Base-by-base conservation (phyloP, 805 yeast species). In the Yamadazyma paraphyllophila region DNA sequence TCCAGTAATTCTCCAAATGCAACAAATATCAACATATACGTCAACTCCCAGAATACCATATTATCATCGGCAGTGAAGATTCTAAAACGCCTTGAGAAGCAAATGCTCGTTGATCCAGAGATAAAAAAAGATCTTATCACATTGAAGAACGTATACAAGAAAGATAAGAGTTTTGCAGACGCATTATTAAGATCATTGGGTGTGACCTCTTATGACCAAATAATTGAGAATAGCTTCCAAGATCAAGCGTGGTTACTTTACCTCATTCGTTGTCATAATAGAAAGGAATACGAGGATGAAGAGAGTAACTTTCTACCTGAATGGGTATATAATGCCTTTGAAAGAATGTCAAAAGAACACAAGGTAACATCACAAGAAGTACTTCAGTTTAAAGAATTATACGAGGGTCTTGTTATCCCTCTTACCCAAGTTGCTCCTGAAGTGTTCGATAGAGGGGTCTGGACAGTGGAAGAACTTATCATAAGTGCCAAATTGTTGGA, bases 221-320 rank as follows among this genome's bases (percentile, higher is more conserved):
- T 85, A 12, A 55, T 74, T 2, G 69, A 62, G 2, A 67, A 77
- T 36, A 69, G 73, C 35, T 70, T 80, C 38, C 64, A 80, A 46
- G 83, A 82, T 45, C 85, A 82, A 52, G 76, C 77, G 2, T 66
- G 86, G 61, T 60, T 83, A 15, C 61, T 86, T 33, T 86, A 84
- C 80, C 66, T 85, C 20, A 77, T 85, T 30, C 71, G 89, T 53
- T 75, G 79, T 46, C 66, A 71, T 46, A 84, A 82, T 57, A 67
- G 66, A 37, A 53, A 58, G 3, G 61, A 58, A 12, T 69, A 72
- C 45, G 45, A 43, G 7, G 58, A 54, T 8, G 61, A 53, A 25
- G 60, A 60, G 14, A 46, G 45, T 7, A 58, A 58, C 15, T 61
- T 59, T 33, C 62, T 78, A 13, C 86, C 88, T 0, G 66, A 69